phyloP scores from a whole-genome alignment of 768 basidiomycete species.

The Amyloporia xantha region DNA sequence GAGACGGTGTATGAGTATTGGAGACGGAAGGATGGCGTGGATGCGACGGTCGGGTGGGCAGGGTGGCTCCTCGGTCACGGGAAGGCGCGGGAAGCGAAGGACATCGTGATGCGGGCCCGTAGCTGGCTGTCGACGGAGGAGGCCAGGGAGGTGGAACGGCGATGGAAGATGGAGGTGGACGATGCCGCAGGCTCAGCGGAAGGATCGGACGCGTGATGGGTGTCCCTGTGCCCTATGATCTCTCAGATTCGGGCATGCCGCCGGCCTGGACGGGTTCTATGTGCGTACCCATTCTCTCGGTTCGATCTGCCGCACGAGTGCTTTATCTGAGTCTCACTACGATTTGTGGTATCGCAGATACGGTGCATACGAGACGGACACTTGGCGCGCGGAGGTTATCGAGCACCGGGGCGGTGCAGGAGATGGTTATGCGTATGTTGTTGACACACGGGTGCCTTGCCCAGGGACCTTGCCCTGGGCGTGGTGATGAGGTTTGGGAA shows the following conservation, averaged over 20 bases:
- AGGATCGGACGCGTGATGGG: background rate
- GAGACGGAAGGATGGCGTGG: slow-evolving; percentile 30
- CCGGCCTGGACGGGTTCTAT: too few species aligned
- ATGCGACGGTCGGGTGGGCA: slow-evolving; percentile 39
- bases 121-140: slow-evolving; percentile 21
- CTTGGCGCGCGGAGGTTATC: background rate
- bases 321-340: background rate
- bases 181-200: slow-evolving; percentile 1
- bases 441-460: background rate
- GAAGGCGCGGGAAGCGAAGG: slow-evolving; percentile 34
- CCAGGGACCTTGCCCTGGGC: background rate
- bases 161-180: slow-evolving; percentile 23
- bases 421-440: too few species aligned
- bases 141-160: slow-evolving; percentile 29
- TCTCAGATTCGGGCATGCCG: slow-evolving; percentile 3
- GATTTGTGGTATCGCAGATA: background rate
- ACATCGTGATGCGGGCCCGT: slow-evolving; percentile 29
- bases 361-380: background rate
- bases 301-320: background rate
- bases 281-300: background rate
- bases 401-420: too few species aligned
- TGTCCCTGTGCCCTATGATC: background rate
- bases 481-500: background rate
- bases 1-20: slow-evolving; percentile 36
- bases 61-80: slow-evolving; percentile 39